Evolutionary conservation across 176 grass and related monocot genomes (phyloP).

Genomic region (Musa troglodytarum): DNA sequence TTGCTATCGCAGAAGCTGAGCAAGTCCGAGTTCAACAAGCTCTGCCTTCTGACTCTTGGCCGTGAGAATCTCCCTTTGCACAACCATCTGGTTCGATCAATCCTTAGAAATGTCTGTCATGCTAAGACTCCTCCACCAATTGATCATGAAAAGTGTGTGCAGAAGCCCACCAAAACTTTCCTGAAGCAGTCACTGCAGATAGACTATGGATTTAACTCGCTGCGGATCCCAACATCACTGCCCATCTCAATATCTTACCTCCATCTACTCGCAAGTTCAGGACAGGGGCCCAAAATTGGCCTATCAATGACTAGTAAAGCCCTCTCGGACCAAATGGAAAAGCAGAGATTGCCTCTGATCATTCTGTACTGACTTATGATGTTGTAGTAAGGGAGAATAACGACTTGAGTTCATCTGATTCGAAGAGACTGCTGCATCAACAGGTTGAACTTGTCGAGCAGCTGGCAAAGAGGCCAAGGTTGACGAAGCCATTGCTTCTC

Average conservation of each 20-base stretch:
- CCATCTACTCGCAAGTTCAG: no score
- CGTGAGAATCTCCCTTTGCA: constrained; percentile 58
- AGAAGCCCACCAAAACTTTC: background rate
- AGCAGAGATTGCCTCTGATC: constrained; percentile 21
- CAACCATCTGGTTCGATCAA: constrained; percentile 39
- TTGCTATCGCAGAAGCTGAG: constrained; percentile 27
- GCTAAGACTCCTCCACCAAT: constrained; percentile 29
- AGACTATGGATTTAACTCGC: background rate
- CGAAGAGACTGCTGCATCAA: constrained; percentile 1
- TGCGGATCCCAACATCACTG: background rate
- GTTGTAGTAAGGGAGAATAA: constrained; percentile 38
- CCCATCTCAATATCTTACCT: background rate
- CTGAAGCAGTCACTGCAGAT: constrained; percentile 14
- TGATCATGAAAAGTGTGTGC: constrained; percentile 12
- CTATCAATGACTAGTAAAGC: constrained; percentile 34
- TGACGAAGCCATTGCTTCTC: background rate
- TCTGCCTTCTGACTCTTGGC: constrained; percentile 48
- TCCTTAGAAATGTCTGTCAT: constrained; percentile 61
- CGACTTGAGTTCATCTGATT: background rate
- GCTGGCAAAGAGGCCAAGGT: background rate
- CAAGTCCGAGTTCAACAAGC: constrained; percentile 65
- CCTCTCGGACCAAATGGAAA: constrained; percentile 30
- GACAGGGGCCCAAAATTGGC: background rate
- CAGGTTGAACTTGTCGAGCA: constrained; percentile 1
- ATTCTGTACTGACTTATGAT: constrained; percentile 14